Evolutionary conservation across 331 rosid genomes (phyloP).

Genomic region (Spiraea crenata): DNA sequence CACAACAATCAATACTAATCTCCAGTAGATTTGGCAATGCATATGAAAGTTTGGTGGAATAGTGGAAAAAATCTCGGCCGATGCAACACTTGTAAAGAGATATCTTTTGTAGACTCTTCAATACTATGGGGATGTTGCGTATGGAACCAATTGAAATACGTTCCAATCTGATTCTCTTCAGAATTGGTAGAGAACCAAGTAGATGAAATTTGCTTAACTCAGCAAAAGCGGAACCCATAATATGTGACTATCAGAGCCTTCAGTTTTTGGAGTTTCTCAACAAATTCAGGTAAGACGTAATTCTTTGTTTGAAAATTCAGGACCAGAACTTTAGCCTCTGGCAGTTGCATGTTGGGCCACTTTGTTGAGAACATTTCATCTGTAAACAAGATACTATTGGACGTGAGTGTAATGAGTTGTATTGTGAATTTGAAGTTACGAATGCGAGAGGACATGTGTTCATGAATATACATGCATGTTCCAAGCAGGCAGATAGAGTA

Average conservation of each 20-base stretch:
- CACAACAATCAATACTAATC: slow-evolving; percentile 55
- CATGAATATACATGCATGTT: background rate
- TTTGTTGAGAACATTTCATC: slow-evolving; percentile 40
- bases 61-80: slow-evolving; percentile 24
- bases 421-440: background rate
- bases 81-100: slow-evolving; percentile 59
- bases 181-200: slow-evolving; percentile 23
- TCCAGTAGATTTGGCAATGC: slow-evolving; percentile 51
- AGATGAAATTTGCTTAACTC: slow-evolving; percentile 32
- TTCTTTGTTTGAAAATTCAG: slow-evolving; percentile 40
- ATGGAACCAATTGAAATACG: slow-evolving; percentile 48
- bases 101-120: slow-evolving; percentile 41
- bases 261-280: slow-evolving; percentile 39
- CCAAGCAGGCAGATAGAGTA: slow-evolving; percentile 7
- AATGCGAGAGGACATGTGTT: background rate
- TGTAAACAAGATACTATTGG: slow-evolving; percentile 21
- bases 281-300: slow-evolving; percentile 46
- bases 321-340: slow-evolving; percentile 23
- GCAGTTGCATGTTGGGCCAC: slow-evolving; percentile 39
- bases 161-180: slow-evolving; percentile 55
- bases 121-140: slow-evolving; percentile 1
- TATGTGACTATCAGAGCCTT: slow-evolving; percentile 56
- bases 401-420: background rate
- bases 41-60: slow-evolving; percentile 27
- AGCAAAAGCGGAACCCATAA: slow-evolving; percentile 33